Percentiles rank a stretch among this genome's conserved stretches.
phyloP scores from a whole-genome alignment of 495 filamentous ascomycete species.

The Entonaema liquescens region DNA sequence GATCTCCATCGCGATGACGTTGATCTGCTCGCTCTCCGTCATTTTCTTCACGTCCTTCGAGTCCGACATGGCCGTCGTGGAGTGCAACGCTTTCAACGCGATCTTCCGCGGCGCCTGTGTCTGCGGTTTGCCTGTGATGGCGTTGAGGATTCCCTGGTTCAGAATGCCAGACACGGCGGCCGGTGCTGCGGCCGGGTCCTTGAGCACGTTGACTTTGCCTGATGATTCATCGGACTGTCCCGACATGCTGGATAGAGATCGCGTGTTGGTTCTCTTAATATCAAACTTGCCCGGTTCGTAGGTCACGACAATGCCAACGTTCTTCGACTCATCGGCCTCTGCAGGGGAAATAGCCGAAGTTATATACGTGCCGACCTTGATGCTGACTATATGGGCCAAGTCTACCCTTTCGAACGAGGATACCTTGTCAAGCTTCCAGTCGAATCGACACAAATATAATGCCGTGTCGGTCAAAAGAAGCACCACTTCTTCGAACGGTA shows the following conservation, averaged over 20 bases:
- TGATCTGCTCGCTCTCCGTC: constrained; percentile 75
- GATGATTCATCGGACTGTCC: constrained; percentile 37
- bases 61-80: constrained; percentile 58
- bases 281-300: constrained; percentile 74
- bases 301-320: constrained; percentile 82
- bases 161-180: constrained; percentile 26
- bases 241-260: constrained; percentile 72
- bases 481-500: constrained; percentile 84
- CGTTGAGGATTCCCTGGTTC: constrained; percentile 38
- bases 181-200: constrained; percentile 21
- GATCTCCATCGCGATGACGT: constrained; percentile 72
- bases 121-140: constrained; percentile 40
- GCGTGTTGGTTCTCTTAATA: constrained; percentile 80
- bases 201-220: constrained; percentile 27
- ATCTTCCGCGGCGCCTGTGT: constrained; percentile 47
- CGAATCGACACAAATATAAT: constrained; percentile 86
- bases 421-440: constrained; percentile 93
- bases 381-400: constrained; percentile 70
- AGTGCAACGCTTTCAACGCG: constrained; percentile 69
- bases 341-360: constrained; percentile 79
- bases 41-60: constrained; percentile 54
- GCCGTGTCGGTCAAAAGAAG: constrained; percentile 85
- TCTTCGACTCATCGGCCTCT: constrained; percentile 77
- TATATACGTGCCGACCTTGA: constrained; percentile 86
- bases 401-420: constrained; percentile 87